phyloP scores from a whole-genome alignment of 371 early-diverging fungal species.

The Mucor sp. region DNA sequence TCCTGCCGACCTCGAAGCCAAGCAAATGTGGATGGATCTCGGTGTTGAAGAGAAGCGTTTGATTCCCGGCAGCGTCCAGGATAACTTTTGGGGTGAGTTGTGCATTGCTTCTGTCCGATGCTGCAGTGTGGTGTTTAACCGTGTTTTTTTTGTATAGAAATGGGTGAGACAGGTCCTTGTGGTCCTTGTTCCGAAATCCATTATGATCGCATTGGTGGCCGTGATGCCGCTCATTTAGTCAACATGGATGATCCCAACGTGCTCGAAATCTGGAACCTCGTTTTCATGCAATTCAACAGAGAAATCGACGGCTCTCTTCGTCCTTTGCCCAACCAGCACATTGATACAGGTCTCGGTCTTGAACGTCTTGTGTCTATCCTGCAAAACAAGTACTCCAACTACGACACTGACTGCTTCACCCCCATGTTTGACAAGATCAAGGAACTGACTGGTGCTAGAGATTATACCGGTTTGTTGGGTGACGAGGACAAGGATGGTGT shows the following conservation, averaged over 20 bases:
- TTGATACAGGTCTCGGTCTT: conserved; percentile 99
- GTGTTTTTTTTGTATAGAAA: conserved; percentile 62
- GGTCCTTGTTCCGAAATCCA: conserved; percentile 99
- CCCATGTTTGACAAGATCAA: conserved; percentile 88
- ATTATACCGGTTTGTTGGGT: conserved; percentile 88
- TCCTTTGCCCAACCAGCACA: conserved; percentile 94
- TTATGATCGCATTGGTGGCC: conserved; percentile 98
- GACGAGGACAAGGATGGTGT: conserved; percentile 91
- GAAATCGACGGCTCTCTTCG: conserved; percentile 92
- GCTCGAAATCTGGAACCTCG: conserved; percentile 99
- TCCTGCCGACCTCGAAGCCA: conserved; percentile 91
- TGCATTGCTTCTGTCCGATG: no score
- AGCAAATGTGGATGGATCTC: conserved; percentile 91
- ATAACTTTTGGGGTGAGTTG: conserved; percentile 98
- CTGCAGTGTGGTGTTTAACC: no score
- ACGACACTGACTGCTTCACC: conserved; percentile 95
- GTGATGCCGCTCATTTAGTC: conserved; percentile 94
- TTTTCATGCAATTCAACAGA: conserved; percentile 99
- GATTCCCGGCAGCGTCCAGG: conserved; percentile 91
- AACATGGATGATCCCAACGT: conserved; percentile 99
- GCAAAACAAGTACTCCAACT: conserved; percentile 97
- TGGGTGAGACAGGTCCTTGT: conserved; percentile 99
- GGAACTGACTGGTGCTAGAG: conserved; percentile 82
- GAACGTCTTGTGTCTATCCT: conserved; percentile 98
- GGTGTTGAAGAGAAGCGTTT: conserved; percentile 88